phyloP scores from a whole-genome alignment of 345 rosid genomes.

The Tarenaya hassleriana region DNA sequence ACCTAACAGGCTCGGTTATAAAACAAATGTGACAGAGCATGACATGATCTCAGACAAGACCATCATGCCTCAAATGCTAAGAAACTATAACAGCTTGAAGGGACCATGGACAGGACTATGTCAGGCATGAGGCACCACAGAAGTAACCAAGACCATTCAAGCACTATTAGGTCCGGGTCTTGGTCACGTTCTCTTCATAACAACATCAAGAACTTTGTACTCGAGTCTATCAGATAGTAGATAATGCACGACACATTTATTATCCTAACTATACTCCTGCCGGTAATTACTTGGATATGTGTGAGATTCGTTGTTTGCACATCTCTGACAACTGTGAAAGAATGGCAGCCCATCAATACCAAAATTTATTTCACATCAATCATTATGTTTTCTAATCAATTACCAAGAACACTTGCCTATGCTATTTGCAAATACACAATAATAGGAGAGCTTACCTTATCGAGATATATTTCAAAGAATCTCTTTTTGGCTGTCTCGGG shows the following conservation, averaged over 20 bases:
- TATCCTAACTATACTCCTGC: no score
- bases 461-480: conserved; percentile 86
- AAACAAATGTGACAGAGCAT: no score
- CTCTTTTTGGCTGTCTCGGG: conserved; percentile 64
- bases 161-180: background rate
- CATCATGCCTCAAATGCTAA: background rate
- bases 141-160: background rate
- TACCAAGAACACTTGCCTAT: background rate
- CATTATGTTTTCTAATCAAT: background rate
- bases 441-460: conserved; percentile 43
- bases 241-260: background rate
- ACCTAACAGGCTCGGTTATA: no score
- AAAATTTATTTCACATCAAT: background rate
- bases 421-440: background rate
- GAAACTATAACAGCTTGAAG: background rate
- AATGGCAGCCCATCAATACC: background rate
- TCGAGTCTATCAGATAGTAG: background rate
- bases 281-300: no score
- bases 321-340: no score
- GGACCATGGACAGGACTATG: background rate
- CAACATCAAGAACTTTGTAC: conserved; percentile 4
- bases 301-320: no score
- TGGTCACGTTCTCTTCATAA: conserved; percentile 1
- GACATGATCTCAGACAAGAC: no score
- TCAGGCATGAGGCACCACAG: background rate